Evolutionary conservation across 164 flowering plant genomes (phyloP).

Genomic region (Buxus sempervirens): DNA sequence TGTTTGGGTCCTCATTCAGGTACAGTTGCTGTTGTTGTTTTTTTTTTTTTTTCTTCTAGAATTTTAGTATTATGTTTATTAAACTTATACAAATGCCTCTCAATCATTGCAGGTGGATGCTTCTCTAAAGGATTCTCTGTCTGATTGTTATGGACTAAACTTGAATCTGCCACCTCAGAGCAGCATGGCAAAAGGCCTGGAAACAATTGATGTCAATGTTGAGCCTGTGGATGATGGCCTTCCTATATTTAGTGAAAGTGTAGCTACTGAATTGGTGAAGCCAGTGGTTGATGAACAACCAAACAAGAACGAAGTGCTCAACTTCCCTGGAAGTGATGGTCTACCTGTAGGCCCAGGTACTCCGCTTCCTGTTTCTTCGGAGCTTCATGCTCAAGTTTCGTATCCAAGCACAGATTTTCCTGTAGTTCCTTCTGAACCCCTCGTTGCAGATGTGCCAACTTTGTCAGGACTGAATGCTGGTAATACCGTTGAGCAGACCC

Average conservation of each 20-base stretch:
- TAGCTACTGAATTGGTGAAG: conserved; percentile 18
- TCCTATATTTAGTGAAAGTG: conserved; percentile 1
- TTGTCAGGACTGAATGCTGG: conserved; percentile 2
- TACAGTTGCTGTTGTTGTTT: conserved; percentile 5
- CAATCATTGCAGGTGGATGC: conserved; percentile 54
- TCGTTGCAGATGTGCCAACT: conserved; percentile 14
- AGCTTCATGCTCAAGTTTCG: conserved; percentile 22
- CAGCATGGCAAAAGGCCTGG: conserved; percentile 18
- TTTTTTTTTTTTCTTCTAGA: background rate
- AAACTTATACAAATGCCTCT: background rate
- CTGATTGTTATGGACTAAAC: conserved; percentile 34
- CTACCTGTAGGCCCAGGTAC: conserved; percentile 27
- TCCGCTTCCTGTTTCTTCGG: conserved; percentile 19
- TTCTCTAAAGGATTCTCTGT: conserved; percentile 19
- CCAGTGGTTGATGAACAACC: conserved; percentile 20
- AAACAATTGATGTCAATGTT: conserved; percentile 33
- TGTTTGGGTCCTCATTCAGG: conserved; percentile 91
- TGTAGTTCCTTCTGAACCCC: conserved; percentile 11
- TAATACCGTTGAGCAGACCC: conserved; percentile 36
- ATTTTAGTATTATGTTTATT: background rate
- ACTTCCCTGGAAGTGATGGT: conserved; percentile 35
- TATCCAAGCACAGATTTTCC: conserved; percentile 41
- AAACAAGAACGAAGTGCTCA: conserved; percentile 26
- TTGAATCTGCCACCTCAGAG: conserved; percentile 58
- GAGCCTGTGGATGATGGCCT: conserved; percentile 25